Conservation (phyloP, 192 early-diverging fungal genomes). For the Coemansia sp. region DNA sequence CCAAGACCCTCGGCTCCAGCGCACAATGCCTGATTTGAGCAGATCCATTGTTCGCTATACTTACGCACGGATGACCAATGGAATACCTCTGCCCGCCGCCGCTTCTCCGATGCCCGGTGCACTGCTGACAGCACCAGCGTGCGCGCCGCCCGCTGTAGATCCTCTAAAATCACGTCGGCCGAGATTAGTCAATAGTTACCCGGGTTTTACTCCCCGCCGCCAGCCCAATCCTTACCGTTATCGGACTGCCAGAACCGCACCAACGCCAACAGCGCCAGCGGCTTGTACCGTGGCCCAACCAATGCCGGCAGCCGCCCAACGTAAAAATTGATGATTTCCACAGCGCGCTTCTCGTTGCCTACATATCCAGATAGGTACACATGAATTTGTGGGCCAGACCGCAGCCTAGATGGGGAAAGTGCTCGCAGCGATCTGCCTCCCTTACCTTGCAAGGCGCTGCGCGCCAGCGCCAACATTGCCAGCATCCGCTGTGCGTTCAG, state of each 20-base stretch:
- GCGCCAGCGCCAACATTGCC: constrained; percentile 34
- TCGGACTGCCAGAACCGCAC: constrained; percentile 42
- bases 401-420: neutral
- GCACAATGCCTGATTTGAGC: no score
- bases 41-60: no score
- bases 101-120: constrained; percentile 33
- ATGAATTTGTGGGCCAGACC: neutral
- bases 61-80: constrained; percentile 47
- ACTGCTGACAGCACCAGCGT: constrained; percentile 43
- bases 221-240: constrained; percentile 17
- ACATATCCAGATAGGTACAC: no score
- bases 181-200: no score
- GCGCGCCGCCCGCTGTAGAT: constrained; percentile 43
- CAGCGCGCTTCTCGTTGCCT: constrained; percentile 38
- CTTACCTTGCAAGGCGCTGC: constrained; percentile 31
- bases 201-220: no score
- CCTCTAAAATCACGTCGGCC: constrained; percentile 19
- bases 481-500: constrained; percentile 50
- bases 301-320: constrained; percentile 32
- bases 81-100: constrained; percentile 34
- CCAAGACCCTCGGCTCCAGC: neutral
- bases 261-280: constrained; percentile 27
- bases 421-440: neutral
- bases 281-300: constrained; percentile 31
- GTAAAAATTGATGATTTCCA: constrained; percentile 48